Evolutionary conservation across 1,139 yeast genomes (phyloP).

Genomic region (Blastobotrys elegans): DNA sequence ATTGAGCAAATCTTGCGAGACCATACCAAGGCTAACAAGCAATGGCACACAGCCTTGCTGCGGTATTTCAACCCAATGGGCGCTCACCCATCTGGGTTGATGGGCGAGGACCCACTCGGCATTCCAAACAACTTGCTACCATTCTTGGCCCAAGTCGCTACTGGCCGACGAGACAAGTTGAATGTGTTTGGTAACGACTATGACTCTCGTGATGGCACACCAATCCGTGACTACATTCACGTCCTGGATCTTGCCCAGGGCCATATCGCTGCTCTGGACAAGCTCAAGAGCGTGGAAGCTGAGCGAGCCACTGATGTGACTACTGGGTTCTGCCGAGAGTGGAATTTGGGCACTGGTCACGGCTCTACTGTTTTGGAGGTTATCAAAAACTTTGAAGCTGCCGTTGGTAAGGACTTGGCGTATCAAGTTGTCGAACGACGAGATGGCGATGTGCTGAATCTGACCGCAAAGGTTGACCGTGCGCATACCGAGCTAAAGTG

Average conservation of each 20-base stretch:
- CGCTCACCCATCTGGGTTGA: slow-evolving; percentile 74
- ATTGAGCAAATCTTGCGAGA: slow-evolving; percentile 63
- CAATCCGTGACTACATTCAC: slow-evolving; percentile 77
- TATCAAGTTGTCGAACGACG: slow-evolving; percentile 63
- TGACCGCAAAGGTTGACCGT: slow-evolving; percentile 66
- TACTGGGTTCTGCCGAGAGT: slow-evolving; percentile 59
- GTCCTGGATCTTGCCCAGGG: slow-evolving; percentile 81
- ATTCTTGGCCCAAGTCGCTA: slow-evolving; percentile 71
- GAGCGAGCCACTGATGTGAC: slow-evolving; percentile 24
- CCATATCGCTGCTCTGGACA: slow-evolving; percentile 65
- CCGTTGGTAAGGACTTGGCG: slow-evolving; percentile 64
- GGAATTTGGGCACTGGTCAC: slow-evolving; percentile 81
- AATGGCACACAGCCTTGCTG: slow-evolving; percentile 61
- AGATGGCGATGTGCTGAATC: slow-evolving; percentile 72
- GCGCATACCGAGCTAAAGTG: slow-evolving; percentile 65
- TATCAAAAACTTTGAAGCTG: slow-evolving; percentile 58
- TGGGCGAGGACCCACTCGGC: slow-evolving; percentile 80
- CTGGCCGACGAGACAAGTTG: slow-evolving; percentile 63
- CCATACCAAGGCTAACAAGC: slow-evolving; percentile 44
- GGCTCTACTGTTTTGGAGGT: slow-evolving; percentile 78
- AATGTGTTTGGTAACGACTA: slow-evolving; percentile 66
- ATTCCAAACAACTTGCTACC: slow-evolving; percentile 75
- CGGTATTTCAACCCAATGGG: slow-evolving; percentile 83
- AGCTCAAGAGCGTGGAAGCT: slow-evolving; percentile 42
- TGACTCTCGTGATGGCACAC: slow-evolving; percentile 70